Evolutionary conservation across 208 protist genomes (phyloP).

Genomic region (Willaertia magna): DNA sequence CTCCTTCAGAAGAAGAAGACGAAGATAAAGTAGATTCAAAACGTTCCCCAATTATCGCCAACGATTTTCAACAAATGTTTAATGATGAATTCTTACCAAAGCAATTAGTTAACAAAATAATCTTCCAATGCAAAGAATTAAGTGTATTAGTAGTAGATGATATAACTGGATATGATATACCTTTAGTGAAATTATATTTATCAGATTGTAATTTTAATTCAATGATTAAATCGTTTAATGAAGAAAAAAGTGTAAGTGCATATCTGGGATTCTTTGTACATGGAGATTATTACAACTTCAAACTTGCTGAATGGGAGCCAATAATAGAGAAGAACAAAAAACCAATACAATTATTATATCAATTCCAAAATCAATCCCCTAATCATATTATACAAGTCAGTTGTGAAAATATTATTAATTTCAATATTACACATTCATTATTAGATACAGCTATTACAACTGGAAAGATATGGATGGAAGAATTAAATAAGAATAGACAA

Average conservation of each 20-base stretch:
- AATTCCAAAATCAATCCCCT: background rate
- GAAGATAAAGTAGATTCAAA: background rate
- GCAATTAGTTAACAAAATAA: background rate
- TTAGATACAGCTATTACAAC: background rate
- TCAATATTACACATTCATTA: background rate
- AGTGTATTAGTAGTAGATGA: background rate
- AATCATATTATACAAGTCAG: background rate
- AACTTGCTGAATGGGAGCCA: slow-evolving; percentile 5
- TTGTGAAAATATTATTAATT: background rate
- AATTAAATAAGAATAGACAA: background rate
- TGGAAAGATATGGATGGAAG: background rate
- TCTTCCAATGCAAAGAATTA: background rate
- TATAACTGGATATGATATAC: background rate
- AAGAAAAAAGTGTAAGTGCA: background rate
- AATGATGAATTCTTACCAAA: background rate
- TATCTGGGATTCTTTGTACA: background rate
- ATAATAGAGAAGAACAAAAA: background rate
- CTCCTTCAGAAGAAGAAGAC: background rate
- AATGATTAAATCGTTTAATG: background rate
- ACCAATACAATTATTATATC: background rate
- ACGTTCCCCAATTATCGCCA: background rate
- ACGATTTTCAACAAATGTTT: background rate
- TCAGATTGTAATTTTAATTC: background rate
- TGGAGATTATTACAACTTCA: slow-evolving; percentile 4
- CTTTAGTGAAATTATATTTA: background rate